phyloP scores from a whole-genome alignment of 106 monocot species.

The Chionographis japonica region DNA sequence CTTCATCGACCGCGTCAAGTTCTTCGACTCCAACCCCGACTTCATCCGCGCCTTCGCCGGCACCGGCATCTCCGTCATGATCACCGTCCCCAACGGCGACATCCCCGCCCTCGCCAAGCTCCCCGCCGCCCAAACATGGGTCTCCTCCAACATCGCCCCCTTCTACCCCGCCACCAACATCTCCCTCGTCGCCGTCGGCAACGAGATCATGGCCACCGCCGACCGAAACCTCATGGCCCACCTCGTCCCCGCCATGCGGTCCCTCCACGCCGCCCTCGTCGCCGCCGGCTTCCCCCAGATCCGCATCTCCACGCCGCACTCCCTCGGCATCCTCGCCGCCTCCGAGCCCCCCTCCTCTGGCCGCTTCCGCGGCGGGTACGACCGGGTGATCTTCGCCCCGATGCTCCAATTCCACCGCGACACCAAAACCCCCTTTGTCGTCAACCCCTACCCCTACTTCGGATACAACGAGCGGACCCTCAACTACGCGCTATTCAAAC shows the following conservation, averaged over 20 bases:
- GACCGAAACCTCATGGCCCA: constrained; percentile 54
- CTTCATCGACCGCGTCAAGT: constrained; percentile 71
- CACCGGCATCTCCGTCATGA: constrained; percentile 44
- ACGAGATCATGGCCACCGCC: constrained; percentile 64
- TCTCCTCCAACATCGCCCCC: constrained; percentile 59
- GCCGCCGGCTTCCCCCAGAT: constrained; percentile 27
- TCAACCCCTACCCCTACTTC: constrained; percentile 97
- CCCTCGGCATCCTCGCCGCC: constrained; percentile 62
- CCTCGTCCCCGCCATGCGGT: constrained; percentile 81
- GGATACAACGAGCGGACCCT: constrained; percentile 48
- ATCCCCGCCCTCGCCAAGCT: constrained; percentile 53
- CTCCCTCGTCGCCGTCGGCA: constrained; percentile 66
- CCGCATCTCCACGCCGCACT: constrained; percentile 83
- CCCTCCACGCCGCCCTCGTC: constrained; percentile 46
- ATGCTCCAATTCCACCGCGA: constrained; percentile 70
- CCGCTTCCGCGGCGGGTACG: constrained; percentile 60
- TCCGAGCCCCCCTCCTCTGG: constrained; percentile 68
- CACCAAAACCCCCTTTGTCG: constrained; percentile 61
- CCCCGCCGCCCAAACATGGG: constrained; percentile 46
- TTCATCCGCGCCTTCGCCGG: constrained; percentile 82
- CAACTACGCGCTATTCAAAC: constrained; percentile 71
- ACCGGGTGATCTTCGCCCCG: constrained; percentile 42
- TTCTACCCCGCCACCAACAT: constrained; percentile 82
- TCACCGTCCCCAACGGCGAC: constrained; percentile 66
- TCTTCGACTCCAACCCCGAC: constrained; percentile 77